These are phyloP conservation scores for Mallotus repandus DNA, from an alignment of 441 rosid species.

Conservation along the genomic window DNA sequence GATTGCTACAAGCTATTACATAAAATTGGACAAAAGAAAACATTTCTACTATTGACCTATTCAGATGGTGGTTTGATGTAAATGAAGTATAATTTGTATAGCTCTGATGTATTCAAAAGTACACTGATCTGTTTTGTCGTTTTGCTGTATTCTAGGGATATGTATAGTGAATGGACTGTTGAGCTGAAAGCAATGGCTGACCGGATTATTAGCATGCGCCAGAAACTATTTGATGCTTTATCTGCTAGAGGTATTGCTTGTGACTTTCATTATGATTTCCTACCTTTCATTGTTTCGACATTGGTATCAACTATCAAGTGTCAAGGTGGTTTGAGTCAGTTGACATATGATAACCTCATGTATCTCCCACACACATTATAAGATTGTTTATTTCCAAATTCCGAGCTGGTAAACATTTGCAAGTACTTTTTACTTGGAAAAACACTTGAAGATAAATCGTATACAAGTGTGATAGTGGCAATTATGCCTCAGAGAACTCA, in stretches of 20 bases:
- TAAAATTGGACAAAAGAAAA: background rate
- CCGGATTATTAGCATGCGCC: constrained; percentile 88
- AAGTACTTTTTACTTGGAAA: background rate
- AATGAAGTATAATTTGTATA: background rate
- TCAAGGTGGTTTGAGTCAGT: background rate
- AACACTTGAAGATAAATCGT: background rate
- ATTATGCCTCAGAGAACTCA: background rate
- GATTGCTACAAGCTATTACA: constrained; percentile 3
- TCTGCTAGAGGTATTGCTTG: constrained; percentile 41
- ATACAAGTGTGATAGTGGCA: background rate
- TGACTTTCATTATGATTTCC: background rate
- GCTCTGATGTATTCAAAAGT: background rate
- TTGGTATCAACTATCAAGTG: background rate
- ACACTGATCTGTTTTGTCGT: background rate
- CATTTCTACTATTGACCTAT: background rate
- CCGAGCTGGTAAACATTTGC: background rate
- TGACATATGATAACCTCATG: background rate
- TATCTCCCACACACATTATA: background rate
- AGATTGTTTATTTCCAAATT: background rate
- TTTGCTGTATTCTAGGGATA: background rate
- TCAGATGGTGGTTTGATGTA: background rate
- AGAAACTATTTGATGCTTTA: constrained; percentile 71
- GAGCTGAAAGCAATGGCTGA: constrained; percentile 96
- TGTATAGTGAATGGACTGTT: constrained; percentile 54
- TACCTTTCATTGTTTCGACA: background rate